Conservation (phyloP, 768 basidiomycete genomes). For the Russula ochroleuca region DNA sequence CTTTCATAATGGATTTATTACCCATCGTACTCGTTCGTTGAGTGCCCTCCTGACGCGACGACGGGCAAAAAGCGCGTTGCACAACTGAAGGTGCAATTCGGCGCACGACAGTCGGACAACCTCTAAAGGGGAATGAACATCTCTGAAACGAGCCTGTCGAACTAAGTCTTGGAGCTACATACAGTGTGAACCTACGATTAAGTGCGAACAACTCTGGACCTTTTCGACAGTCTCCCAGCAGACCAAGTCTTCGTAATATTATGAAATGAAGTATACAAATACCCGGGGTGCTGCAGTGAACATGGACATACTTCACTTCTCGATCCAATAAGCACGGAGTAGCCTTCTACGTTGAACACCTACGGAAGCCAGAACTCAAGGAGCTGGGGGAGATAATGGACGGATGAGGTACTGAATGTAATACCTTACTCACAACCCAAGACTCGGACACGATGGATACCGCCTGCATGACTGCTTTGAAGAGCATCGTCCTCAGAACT, state of each 20-base stretch:
- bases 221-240: neutral
- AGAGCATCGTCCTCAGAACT: neutral
- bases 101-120: no score
- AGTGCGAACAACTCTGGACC: neutral
- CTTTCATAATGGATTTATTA: constrained; percentile 13
- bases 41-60: neutral
- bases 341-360: neutral
- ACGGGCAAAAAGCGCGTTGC: neutral
- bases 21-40: neutral
- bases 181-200: neutral
- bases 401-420: no score
- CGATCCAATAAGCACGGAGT: neutral
- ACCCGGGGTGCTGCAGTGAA: neutral
- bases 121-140: neutral
- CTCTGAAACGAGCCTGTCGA: neutral
- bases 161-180: neutral
- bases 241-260: neutral
- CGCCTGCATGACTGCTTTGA: neutral
- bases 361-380: neutral
- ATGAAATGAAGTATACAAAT: neutral
- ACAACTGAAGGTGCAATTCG: neutral
- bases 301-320: neutral
- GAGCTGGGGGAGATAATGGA: no score
- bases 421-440: neutral
- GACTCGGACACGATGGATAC: neutral